Base-by-base conservation (phyloP, 2,329 filamentous ascomycete genomes). In the Lachnellula subtilissima region DNA sequence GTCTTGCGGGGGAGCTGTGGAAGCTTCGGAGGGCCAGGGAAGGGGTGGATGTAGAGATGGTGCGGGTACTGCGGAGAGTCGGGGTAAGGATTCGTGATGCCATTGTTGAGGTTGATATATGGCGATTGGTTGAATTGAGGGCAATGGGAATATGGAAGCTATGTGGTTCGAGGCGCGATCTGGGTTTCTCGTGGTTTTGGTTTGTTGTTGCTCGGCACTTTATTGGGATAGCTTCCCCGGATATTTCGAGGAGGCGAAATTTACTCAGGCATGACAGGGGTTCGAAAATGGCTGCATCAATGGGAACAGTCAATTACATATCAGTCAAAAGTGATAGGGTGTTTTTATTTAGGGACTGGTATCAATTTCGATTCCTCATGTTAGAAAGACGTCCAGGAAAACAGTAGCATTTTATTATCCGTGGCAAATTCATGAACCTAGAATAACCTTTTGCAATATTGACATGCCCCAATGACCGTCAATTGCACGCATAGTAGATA, bases 1-100 rank as follows among this genome's bases (percentile, higher is more conserved):
- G 52, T 59, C 57, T 73, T 66, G 62, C 71, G 61, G 58, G 69
- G 57, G 76, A 74, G 49, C 71, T 71, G 56, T 66, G 68, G 58
- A 71, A 67, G 60, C 67, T 69, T 62, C 64, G 56, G 50, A 60
- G 36, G 56, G 58, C 62, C 48, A 58, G 58, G 57, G 55, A 54
- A 52, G 57, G 65, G 37, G 53, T 67, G 63, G 59, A 32, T 32
- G 28, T 32, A 12, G 28, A 68, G 61, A 64, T 53, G 23, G 55
- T 54, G 61, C 53, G 65, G 56, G 70, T 58, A 50, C 62, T 58
- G 51, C 62, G 62, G 58, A 65, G 50, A 61, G 62, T 69, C 58
- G 72, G 70, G 52, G 69, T 64, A 54, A 77, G 66, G 54, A 75
- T 55, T 58, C 72, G 73, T 54, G 74, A 74, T 60, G 76, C 74